Evolutionary conservation across 2,329 filamentous ascomycete species (phyloP).

Genomic region (Curvularia eragrostidis): DNA sequence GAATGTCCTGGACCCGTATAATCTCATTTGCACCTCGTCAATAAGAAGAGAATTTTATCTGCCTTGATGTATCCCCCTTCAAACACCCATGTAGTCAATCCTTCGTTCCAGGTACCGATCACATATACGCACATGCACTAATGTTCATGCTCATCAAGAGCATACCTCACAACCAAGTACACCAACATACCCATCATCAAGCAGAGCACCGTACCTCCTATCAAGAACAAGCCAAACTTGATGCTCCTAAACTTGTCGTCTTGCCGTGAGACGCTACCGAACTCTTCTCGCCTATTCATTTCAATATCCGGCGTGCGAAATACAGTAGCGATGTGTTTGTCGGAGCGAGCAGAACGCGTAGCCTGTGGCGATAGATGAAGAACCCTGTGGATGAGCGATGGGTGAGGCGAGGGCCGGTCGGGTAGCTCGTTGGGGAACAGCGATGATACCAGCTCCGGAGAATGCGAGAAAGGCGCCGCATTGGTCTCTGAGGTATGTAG

Average conservation of each 20-base stretch:
- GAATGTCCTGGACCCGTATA: neutral
- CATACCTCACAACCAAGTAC: neutral
- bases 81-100: too few species aligned
- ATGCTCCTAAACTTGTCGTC: neutral
- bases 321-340: neutral
- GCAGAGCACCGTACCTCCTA: neutral
- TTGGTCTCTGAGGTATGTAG: neutral
- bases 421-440: constrained; percentile 2
- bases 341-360: neutral
- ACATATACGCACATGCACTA: neutral
- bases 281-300: neutral
- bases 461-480: neutral
- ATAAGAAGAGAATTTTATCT: neutral
- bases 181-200: neutral
- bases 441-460: neutral
- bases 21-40: neutral
- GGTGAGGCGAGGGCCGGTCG: neutral
- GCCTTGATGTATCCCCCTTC: too few species aligned
- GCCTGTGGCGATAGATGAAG: neutral
- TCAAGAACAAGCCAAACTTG: neutral
- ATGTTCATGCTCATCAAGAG: neutral
- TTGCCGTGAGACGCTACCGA: rapidly evolving
- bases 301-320: constrained; percentile 1
- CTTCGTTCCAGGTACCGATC: too few species aligned
- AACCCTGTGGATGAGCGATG: neutral